A percentile compares a stretch with the other conserved stretches of the same genome.
Conservation (phyloP, 73 alveolate species). For the Halteria grandinella region DNA sequence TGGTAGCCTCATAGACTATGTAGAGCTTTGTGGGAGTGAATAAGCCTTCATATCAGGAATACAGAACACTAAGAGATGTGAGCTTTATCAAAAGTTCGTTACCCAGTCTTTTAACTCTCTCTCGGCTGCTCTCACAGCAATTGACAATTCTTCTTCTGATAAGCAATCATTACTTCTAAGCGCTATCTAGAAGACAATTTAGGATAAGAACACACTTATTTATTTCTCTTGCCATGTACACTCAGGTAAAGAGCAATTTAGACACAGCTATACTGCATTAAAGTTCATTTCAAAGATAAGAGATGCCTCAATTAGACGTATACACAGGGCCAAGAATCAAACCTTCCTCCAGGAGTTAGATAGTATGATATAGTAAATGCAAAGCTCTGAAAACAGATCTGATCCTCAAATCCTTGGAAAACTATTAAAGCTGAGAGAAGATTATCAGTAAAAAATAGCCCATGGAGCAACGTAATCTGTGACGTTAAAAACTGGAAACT, state of each 20-base stretch:
- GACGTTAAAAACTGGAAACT: conserved; percentile 1
- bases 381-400: conserved; percentile 8
- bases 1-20: neutral
- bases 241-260: neutral
- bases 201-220: neutral
- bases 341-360: neutral
- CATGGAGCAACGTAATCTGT: neutral
- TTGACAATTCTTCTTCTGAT: neutral
- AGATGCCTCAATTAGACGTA: neutral
- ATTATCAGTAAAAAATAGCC: neutral
- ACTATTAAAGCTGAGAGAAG: neutral
- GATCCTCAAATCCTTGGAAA: conserved; percentile 16
- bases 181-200: neutral
- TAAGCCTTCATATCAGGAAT: conserved; percentile 3
- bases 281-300: conserved; percentile 35
- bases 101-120: conserved; percentile 37
- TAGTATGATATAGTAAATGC: neutral
- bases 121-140: conserved; percentile 3
- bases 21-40: conserved; percentile 48
- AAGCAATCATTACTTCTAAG: neutral
- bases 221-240: conserved; percentile 8
- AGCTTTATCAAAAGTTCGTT: conserved; percentile 7
- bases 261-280: conserved; percentile 33
- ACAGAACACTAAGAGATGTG: neutral
- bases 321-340: neutral